phyloP scores from a whole-genome alignment of 495 filamentous ascomycete genomes.

The Lichenothelia convexa region DNA sequence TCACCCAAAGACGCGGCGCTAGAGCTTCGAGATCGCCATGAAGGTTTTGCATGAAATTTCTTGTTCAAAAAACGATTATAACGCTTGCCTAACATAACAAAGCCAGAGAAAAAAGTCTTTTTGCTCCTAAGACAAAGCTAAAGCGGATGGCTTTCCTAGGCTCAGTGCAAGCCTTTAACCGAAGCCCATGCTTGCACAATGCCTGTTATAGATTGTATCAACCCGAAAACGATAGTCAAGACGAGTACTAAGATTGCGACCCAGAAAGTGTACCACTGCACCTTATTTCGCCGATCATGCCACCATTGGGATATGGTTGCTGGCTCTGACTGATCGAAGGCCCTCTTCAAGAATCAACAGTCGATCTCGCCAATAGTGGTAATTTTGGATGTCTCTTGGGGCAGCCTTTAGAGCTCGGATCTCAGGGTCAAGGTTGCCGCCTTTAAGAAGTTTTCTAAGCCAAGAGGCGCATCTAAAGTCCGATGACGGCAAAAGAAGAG shows the following conservation, averaged over 20 bases:
- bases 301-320: conserved; percentile 30
- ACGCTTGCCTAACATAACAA: too few species aligned
- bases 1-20: too few species aligned
- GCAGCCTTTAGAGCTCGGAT: conserved; percentile 16
- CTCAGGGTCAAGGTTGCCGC: conserved; percentile 13
- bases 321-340: conserved; percentile 32
- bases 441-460: conserved; percentile 1
- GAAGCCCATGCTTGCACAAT: not conserved
- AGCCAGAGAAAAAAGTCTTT: too few species aligned
- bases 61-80: too few species aligned
- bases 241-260: conserved; percentile 28
- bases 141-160: too few species aligned
- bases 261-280: conserved; percentile 39
- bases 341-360: conserved; percentile 32
- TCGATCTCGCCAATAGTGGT: conserved; percentile 31
- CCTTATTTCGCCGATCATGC: conserved; percentile 30
- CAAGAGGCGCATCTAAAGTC: conserved; percentile 5
- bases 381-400: conserved; percentile 27
- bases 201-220: conserved; percentile 21
- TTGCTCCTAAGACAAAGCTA: too few species aligned
- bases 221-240: conserved; percentile 31
- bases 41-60: too few species aligned
- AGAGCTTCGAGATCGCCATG: too few species aligned
- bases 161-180: not conserved
- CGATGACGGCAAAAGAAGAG: conserved; percentile 27